Conservation (phyloP, 1,284 basidiomycete genomes). For the Ceratobasidium sp. region DNA sequence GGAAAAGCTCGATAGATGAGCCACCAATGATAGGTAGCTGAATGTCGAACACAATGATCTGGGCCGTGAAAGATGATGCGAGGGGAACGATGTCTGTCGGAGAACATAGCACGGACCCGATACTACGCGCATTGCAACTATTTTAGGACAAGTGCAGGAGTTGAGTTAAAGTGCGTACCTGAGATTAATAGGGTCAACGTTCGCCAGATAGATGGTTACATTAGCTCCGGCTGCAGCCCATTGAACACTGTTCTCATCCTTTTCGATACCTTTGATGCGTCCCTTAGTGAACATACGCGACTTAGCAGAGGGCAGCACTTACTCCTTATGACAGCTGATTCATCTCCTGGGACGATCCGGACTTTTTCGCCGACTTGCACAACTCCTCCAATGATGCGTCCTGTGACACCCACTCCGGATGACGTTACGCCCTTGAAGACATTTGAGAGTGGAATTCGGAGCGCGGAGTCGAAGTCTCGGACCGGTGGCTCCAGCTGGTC, state of each 20-base stretch:
- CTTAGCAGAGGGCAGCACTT: slow-evolving; percentile 48
- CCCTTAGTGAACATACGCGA: slow-evolving; percentile 1
- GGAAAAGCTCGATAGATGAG: slow-evolving; percentile 90
- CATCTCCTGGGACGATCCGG: slow-evolving; percentile 91
- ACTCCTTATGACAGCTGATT: slow-evolving; percentile 86
- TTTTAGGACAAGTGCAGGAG: not conserved
- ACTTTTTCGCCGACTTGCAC: slow-evolving; percentile 92
- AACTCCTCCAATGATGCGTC: slow-evolving; percentile 88
- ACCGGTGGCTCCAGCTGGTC: slow-evolving; percentile 85
- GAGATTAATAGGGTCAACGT: slow-evolving; percentile 88
- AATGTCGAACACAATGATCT: slow-evolving; percentile 94
- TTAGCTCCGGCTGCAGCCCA: slow-evolving; percentile 95
- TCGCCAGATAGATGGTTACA: slow-evolving; percentile 83
- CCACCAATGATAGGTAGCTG: slow-evolving; percentile 90
- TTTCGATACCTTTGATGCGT: slow-evolving; percentile 77
- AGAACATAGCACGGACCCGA: slow-evolving; percentile 91
- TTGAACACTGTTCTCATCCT: slow-evolving; percentile 78
- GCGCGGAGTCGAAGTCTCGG: slow-evolving; percentile 78
- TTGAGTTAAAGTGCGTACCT: slow-evolving; percentile 48
- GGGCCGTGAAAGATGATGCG: slow-evolving; percentile 79
- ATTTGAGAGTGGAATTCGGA: slow-evolving; percentile 93
- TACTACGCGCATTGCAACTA: slow-evolving; percentile 55
- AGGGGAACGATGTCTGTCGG: slow-evolving; percentile 76
- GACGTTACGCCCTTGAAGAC: slow-evolving; percentile 86
- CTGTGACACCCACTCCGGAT: slow-evolving; percentile 81